phyloP scores from a whole-genome alignment of 2,329 filamentous ascomycete genomes.

The Celoporthe dispersa region DNA sequence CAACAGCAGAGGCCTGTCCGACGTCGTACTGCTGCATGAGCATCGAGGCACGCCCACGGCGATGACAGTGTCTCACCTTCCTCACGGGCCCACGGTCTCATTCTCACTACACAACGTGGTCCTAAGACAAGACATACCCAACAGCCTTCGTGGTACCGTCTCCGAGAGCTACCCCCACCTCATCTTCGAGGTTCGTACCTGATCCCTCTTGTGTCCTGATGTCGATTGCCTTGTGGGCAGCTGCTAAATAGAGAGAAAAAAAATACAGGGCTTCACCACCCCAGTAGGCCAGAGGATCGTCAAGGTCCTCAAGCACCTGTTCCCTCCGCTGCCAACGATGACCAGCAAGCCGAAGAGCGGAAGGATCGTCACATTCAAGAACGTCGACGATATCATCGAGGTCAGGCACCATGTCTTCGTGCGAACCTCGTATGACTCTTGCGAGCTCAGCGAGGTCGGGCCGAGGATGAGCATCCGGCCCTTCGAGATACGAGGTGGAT shows the following conservation, averaged over 20 bases:
- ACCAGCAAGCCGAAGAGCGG: conserved; percentile 77
- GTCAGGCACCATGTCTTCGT: conserved; percentile 91
- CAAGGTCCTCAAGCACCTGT: conserved; percentile 91
- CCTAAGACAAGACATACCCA: conserved; percentile 89
- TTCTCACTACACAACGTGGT: conserved; percentile 94
- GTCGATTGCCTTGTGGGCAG: not conserved
- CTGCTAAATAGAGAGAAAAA: conserved; percentile 17
- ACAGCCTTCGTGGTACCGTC: conserved; percentile 70
- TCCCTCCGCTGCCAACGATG: conserved; percentile 81
- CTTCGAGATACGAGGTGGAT: conserved; percentile 91
- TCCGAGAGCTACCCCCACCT: conserved; percentile 92
- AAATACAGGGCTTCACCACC: conserved; percentile 73
- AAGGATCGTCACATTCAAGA: conserved; percentile 93
- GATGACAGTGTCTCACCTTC: conserved; percentile 83
- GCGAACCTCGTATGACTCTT: conserved; percentile 84
- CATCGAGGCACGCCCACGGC: conserved; percentile 92
- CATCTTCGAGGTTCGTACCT: conserved; percentile 70
- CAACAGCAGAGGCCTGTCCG: conserved; percentile 77
- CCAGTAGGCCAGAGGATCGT: conserved; percentile 80
- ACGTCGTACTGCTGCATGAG: conserved; percentile 88
- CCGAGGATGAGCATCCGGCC: conserved; percentile 96
- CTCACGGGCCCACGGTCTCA: conserved; percentile 82
- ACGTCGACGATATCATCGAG: conserved; percentile 91
- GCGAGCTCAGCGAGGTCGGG: conserved; percentile 87
- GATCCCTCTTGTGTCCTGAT: no score